Conservation (phyloP, 2,329 filamentous ascomycete species). For the Tolypocladium inflatum region DNA sequence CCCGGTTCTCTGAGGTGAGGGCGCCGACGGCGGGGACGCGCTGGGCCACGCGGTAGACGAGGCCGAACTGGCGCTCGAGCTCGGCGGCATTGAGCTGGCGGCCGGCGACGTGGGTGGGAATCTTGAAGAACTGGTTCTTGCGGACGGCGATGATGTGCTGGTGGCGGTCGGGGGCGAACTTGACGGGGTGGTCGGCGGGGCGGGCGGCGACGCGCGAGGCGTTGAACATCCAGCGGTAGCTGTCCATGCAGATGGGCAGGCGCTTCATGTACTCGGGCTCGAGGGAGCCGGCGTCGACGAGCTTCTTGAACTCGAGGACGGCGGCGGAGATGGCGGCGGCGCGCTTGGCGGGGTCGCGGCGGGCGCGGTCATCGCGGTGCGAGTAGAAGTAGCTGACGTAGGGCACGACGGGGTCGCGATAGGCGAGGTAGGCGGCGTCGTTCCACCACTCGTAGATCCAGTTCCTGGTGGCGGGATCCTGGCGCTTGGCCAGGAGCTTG, state of each 20-base stretch:
- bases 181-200: slow-evolving; percentile 73
- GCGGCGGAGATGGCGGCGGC: slow-evolving; percentile 84
- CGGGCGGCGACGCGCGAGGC: slow-evolving; percentile 74
- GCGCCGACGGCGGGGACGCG: slow-evolving; percentile 67
- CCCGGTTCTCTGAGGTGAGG: slow-evolving; percentile 86
- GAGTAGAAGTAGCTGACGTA: slow-evolving; percentile 99
- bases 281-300: slow-evolving; percentile 71
- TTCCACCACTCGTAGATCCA: slow-evolving; percentile 99
- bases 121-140: slow-evolving; percentile 97
- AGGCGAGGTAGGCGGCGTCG: slow-evolving; percentile 80
- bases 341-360: slow-evolving; percentile 82
- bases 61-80: slow-evolving; percentile 80
- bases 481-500: slow-evolving; percentile 68
- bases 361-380: slow-evolving; percentile 82
- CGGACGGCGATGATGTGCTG: slow-evolving; percentile 84
- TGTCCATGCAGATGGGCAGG: slow-evolving; percentile 95
- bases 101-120: slow-evolving; percentile 70
- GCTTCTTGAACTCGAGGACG: slow-evolving; percentile 85
- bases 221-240: slow-evolving; percentile 99
- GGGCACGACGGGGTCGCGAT: slow-evolving; percentile 91
- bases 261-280: slow-evolving; percentile 99
- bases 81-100: slow-evolving; percentile 81
- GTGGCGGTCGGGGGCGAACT: slow-evolving; percentile 65
- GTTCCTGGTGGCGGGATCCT: slow-evolving; percentile 76
- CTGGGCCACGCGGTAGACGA: slow-evolving; percentile 69